Conservation (phyloP, 2,329 filamentous ascomycete species). For the Akanthomyces muscarius region DNA sequence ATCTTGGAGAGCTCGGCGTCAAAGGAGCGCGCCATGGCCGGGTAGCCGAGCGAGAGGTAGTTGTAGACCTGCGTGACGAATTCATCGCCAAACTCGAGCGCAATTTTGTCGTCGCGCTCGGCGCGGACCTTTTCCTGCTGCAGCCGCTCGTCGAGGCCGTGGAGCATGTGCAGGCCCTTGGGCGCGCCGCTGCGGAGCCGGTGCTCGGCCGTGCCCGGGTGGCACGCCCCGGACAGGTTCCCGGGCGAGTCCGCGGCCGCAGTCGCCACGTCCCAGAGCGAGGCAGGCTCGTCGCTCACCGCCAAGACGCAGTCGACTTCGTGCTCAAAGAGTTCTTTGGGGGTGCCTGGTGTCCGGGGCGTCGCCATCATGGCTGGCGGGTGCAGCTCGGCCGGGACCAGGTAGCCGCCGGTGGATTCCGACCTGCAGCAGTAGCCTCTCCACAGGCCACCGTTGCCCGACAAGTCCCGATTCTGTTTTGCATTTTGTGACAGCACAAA, state of each 20-base stretch:
- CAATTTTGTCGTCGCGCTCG: slow-evolving; percentile 51
- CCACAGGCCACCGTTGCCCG: slow-evolving; percentile 67
- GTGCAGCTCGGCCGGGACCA: slow-evolving; percentile 42
- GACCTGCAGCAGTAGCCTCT: slow-evolving; percentile 61
- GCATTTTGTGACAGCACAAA: slow-evolving; percentile 44
- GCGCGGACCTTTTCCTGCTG: slow-evolving; percentile 46
- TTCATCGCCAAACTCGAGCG: slow-evolving; percentile 69
- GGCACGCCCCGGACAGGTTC: neutral
- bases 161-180: slow-evolving; percentile 47
- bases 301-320: slow-evolving; percentile 35
- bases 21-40: slow-evolving; percentile 75
- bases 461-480: slow-evolving; percentile 51
- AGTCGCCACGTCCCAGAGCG: slow-evolving; percentile 24
- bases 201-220: slow-evolving; percentile 23
- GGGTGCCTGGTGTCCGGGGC: slow-evolving; percentile 40
- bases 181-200: slow-evolving; percentile 30
- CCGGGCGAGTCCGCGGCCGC: slow-evolving; percentile 19
- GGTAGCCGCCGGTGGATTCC: slow-evolving; percentile 32
- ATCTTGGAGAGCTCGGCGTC: slow-evolving; percentile 85
- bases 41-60: slow-evolving; percentile 90
- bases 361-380: slow-evolving; percentile 49
- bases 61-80: slow-evolving; percentile 98
- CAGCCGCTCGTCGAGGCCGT: slow-evolving; percentile 49
- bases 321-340: slow-evolving; percentile 40
- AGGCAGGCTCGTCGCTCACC: slow-evolving; percentile 39